phyloP scores from a whole-genome alignment of 2,329 filamentous ascomycete species.

The Colletotrichum paranaense region DNA sequence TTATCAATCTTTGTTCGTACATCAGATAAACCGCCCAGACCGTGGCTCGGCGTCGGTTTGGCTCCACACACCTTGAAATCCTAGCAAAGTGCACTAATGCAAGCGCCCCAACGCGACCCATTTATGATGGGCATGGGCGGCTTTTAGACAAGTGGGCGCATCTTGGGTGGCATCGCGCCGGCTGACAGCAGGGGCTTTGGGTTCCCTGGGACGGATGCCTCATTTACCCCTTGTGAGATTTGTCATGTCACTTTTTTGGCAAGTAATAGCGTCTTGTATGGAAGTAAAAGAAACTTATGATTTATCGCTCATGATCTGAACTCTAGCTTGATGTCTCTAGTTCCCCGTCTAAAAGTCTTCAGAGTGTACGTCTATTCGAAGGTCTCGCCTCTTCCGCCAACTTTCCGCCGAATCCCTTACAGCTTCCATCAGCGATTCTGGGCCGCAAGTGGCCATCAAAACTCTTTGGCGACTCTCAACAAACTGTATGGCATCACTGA shows the following conservation, averaged over 20 bases:
- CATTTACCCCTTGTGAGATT: background rate
- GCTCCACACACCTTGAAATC: background rate
- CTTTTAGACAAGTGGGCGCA: background rate
- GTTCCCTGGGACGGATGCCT: background rate
- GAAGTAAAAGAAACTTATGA: too few relatives aligned
- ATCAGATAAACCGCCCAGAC: background rate
- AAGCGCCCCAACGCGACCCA: background rate
- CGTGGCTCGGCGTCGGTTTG: background rate
- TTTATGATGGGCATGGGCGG: background rate
- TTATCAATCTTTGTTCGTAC: background rate
- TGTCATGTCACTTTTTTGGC: background rate
- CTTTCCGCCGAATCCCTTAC: background rate
- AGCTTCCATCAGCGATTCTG: constrained; percentile 6
- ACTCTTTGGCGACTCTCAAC: background rate
- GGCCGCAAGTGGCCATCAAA: constrained; percentile 7
- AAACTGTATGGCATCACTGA: background rate
- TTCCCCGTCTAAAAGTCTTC: background rate
- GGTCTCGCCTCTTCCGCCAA: background rate
- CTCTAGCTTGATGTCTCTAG: background rate
- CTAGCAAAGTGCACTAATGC: background rate
- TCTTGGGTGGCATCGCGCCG: background rate
- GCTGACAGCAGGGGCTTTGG: background rate
- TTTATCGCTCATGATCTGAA: background rate
- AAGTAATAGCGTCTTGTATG: too few relatives aligned
- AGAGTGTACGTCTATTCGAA: constrained; percentile 15